Percentiles rank a stretch among this genome's conserved stretches.
These are phyloP conservation scores for Coemansia sp. DNA, from an alignment of 192 early-diverging fungal genomes.

Conservation along the genomic window DNA sequence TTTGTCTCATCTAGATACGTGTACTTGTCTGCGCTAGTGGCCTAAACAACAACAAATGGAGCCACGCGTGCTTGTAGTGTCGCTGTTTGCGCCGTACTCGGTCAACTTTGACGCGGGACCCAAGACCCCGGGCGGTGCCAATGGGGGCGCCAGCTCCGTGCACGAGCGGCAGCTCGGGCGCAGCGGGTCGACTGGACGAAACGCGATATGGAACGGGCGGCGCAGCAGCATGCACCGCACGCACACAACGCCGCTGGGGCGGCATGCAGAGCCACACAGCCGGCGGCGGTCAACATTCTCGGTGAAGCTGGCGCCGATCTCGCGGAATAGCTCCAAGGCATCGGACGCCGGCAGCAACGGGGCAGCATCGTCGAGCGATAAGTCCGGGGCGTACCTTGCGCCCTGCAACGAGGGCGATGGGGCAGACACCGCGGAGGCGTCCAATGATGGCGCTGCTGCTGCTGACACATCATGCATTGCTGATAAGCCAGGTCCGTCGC, in stretches of 20 bases:
- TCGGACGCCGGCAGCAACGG: slow-evolving; percentile 8
- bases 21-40: too few relatives aligned
- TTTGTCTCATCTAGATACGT: background rate
- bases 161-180: slow-evolving; percentile 23
- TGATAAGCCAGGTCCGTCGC: slow-evolving; percentile 33
- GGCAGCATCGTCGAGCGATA: slow-evolving; percentile 9
- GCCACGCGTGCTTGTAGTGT: slow-evolving; percentile 65
- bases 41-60: slow-evolving; percentile 29
- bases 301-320: slow-evolving; percentile 47
- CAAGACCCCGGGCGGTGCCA: slow-evolving; percentile 11
- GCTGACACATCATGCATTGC: background rate
- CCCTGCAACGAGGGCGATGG: slow-evolving; percentile 16
- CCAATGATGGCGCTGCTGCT: background rate
- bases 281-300: slow-evolving; percentile 50
- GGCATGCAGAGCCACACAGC: slow-evolving; percentile 48
- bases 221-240: slow-evolving; percentile 50
- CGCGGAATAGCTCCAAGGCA: slow-evolving; percentile 24
- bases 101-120: slow-evolving; percentile 56
- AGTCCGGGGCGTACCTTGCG: slow-evolving; percentile 4
- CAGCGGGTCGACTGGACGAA: slow-evolving; percentile 39
- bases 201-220: slow-evolving; percentile 47
- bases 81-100: slow-evolving; percentile 73
- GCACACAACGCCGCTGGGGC: slow-evolving; percentile 49
- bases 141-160: slow-evolving; percentile 2
- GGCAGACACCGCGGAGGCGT: background rate